A percentile compares a stretch with the other conserved stretches of the same genome.
Evolutionary conservation across 1,284 basidiomycete genomes (phyloP).

Genomic region (Inonotus hispidus): DNA sequence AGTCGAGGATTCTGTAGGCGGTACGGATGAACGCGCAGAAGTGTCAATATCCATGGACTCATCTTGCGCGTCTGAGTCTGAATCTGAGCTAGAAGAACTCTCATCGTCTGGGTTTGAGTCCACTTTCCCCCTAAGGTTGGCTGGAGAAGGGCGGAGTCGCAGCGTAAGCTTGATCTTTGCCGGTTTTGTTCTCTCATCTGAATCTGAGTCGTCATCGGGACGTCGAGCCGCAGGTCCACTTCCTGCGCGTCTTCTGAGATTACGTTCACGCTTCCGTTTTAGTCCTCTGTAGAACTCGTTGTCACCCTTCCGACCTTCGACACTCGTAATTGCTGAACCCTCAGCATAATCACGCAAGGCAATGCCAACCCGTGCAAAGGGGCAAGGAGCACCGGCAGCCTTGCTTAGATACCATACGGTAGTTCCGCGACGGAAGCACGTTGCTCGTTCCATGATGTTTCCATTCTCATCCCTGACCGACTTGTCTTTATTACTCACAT

Average conservation of each 20-base stretch:
- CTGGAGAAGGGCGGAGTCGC: conserved; percentile 47
- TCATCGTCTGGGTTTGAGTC: conserved; percentile 12
- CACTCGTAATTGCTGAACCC: conserved; percentile 15
- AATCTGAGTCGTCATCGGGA: conserved; percentile 38
- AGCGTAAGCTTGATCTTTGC: conserved; percentile 65
- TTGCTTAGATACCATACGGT: conserved; percentile 73
- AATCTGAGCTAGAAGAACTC: conserved; percentile 21
- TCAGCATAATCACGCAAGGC: conserved; percentile 60
- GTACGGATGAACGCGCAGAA: conserved; percentile 10
- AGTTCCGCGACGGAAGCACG: conserved; percentile 74
- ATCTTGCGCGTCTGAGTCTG: conserved; percentile 25
- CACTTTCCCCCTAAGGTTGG: conserved; percentile 27
- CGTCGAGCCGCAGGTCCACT: conserved; percentile 33
- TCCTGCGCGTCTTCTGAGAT: conserved; percentile 2
- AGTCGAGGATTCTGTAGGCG: neutral
- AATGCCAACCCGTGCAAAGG: conserved; percentile 65
- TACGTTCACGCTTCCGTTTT: conserved; percentile 60
- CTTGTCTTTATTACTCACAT: conserved; percentile 15
- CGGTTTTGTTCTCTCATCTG: conserved; percentile 38
- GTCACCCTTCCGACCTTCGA: conserved; percentile 24
- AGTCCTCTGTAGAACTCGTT: conserved; percentile 46
- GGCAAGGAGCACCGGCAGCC: conserved; percentile 67
- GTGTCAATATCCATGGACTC: conserved; percentile 21
- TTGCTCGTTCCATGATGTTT: conserved; percentile 38
- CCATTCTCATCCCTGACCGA: conserved; percentile 14